Evolutionary conservation across 2,329 filamentous ascomycete genomes (phyloP).

Genomic region (Sporothrix schenckii): DNA sequence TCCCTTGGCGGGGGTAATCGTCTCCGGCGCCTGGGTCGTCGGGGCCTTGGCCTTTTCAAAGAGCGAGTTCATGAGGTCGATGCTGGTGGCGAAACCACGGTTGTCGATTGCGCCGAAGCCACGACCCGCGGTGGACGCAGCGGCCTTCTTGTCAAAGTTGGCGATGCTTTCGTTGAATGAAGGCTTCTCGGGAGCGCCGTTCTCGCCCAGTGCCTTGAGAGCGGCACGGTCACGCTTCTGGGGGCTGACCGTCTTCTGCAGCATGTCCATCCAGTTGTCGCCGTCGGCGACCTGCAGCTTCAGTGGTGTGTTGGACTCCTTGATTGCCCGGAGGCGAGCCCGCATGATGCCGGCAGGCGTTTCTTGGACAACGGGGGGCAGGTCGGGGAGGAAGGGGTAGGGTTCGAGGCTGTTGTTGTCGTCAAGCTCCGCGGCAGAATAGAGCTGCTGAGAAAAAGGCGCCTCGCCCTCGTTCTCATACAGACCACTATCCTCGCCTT

Average conservation of each 20-base stretch:
- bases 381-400: constrained; percentile 56
- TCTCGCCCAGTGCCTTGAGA: constrained; percentile 62
- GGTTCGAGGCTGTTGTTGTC: constrained; percentile 42
- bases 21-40: constrained; percentile 55
- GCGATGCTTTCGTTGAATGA: constrained; percentile 41
- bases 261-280: constrained; percentile 90
- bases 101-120: constrained; percentile 50
- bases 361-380: constrained; percentile 50
- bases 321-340: constrained; percentile 65
- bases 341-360: constrained; percentile 65
- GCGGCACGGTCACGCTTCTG: constrained; percentile 87
- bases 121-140: constrained; percentile 38
- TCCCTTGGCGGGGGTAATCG: constrained; percentile 60
- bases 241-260: constrained; percentile 91
- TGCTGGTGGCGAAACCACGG: constrained; percentile 79
- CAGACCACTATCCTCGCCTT: constrained; percentile 76
- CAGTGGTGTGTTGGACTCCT: constrained; percentile 60
- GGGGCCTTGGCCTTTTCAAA: constrained; percentile 73
- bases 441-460: constrained; percentile 73
- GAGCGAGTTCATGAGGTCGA: constrained; percentile 94
- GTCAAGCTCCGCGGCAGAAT: constrained; percentile 73
- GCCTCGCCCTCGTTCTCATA: constrained; percentile 72
- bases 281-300: constrained; percentile 66
- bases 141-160: constrained; percentile 39
- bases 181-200: constrained; percentile 57